Evolutionary conservation across 768 basidiomycete species (phyloP).

Genomic region (Tylopilus sp.): DNA sequence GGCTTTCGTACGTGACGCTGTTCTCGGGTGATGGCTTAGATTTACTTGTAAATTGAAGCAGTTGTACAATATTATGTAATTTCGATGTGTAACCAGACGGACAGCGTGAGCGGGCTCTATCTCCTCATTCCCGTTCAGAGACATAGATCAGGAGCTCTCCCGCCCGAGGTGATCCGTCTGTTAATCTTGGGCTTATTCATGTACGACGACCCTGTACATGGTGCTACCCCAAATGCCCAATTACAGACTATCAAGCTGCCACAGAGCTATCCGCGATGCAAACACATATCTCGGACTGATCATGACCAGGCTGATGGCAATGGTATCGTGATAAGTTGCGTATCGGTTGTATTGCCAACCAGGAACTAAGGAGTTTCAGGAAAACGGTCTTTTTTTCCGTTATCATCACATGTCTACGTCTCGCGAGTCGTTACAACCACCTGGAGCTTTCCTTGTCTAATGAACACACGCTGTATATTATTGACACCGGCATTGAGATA

Average conservation of each 20-base stretch:
- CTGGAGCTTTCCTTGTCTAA: not conserved
- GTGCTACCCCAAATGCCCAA: no score
- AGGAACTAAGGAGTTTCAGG: not conserved
- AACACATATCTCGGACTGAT: not conserved
- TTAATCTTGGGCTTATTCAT: no score
- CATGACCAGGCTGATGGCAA: not conserved
- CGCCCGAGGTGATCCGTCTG: no score
- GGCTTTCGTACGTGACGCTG: not conserved
- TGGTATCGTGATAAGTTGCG: not conserved
- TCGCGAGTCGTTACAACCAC: not conserved
- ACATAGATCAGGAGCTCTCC: no score
- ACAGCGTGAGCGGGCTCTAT: no score
- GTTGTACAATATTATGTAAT: not conserved
- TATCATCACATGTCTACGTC: not conserved
- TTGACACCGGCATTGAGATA: not conserved
- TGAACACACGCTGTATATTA: not conserved
- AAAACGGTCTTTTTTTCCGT: not conserved
- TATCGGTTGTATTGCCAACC: not conserved
- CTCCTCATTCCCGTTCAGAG: no score
- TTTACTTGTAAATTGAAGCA: constrained; percentile 8
- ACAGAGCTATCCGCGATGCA: not conserved
- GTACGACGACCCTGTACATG: no score
- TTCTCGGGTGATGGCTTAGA: not conserved
- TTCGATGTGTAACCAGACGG: not conserved
- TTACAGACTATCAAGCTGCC: no score